phyloP scores from a whole-genome alignment of 2,329 filamentous ascomycete genomes.

The Pseudohalonectria lignicola region DNA sequence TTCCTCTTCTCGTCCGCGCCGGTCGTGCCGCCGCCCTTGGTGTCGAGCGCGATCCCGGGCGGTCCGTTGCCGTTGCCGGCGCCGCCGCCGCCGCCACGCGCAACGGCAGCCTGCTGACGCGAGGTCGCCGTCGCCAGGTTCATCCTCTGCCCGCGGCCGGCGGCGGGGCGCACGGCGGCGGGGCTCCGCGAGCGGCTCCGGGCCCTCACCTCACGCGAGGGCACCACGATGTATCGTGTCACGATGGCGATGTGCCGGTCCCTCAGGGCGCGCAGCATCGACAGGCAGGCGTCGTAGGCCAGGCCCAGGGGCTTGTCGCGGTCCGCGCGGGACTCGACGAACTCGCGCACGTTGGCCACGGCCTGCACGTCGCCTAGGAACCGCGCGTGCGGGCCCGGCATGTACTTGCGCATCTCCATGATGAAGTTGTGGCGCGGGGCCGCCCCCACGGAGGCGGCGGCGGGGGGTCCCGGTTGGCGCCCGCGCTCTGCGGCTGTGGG shows the following conservation, averaged over 20 bases:
- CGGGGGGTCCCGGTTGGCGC: constrained; percentile 9
- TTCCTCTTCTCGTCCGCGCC: constrained; percentile 33
- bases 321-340: constrained; percentile 51
- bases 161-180: constrained; percentile 26
- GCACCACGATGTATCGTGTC: constrained; percentile 87
- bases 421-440: constrained; percentile 74
- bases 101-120: constrained; percentile 11
- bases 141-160: constrained; percentile 15
- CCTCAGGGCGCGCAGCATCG: constrained; percentile 56
- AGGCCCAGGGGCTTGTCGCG: constrained; percentile 57
- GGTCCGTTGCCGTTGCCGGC: constrained; percentile 6
- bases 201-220: constrained; percentile 63
- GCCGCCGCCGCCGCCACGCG: constrained; percentile 1
- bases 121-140: constrained; percentile 55
- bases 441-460: constrained; percentile 18
- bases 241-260: constrained; percentile 97
- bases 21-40: constrained; percentile 5
- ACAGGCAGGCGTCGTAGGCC: constrained; percentile 85
- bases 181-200: constrained; percentile 49
- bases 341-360: constrained; percentile 80
- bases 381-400: constrained; percentile 84
- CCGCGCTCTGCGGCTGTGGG: neutral
- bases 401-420: constrained; percentile 91
- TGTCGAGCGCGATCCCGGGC: constrained; percentile 16
- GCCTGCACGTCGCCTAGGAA: constrained; percentile 73